These are phyloP conservation scores for Phytopythium cucurbitacearum DNA, from an alignment of 352 stramenopile genomes.

Conservation along the genomic window DNA sequence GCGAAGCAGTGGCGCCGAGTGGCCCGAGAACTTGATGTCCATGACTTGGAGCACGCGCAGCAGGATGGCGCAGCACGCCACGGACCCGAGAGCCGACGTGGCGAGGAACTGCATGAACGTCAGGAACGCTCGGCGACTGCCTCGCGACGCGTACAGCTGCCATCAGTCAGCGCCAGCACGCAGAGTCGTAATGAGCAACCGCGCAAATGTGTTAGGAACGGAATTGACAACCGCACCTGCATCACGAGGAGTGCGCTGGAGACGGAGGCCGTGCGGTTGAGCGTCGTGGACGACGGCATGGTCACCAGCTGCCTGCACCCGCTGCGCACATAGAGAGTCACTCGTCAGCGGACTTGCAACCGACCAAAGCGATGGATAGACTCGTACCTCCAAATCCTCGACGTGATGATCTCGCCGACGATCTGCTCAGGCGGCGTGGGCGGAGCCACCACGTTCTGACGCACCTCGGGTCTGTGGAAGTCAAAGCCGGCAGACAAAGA, in stretches of 20 bases:
- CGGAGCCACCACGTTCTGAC: constrained; percentile 15
- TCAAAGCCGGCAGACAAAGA: constrained; percentile 56
- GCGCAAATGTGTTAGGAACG: background rate
- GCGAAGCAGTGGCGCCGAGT: constrained; percentile 25
- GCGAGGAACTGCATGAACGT: constrained; percentile 53
- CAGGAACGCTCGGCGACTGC: constrained; percentile 55
- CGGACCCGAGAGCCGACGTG: constrained; percentile 56
- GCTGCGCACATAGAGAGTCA: constrained; percentile 8
- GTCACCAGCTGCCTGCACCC: constrained; percentile 57
- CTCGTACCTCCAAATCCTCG: constrained; percentile 41
- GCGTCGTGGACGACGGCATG: constrained; percentile 43
- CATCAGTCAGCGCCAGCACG: background rate
- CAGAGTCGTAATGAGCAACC: background rate
- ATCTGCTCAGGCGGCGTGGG: constrained; percentile 37
- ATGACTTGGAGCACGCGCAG: constrained; percentile 49
- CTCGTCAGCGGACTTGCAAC: too few species aligned
- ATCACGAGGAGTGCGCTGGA: constrained; percentile 70
- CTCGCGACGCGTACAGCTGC: constrained; percentile 62
- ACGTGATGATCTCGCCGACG: constrained; percentile 61
- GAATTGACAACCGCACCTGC: constrained; percentile 22
- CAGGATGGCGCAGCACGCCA: constrained; percentile 54
- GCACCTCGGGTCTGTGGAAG: constrained; percentile 44
- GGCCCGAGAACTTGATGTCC: constrained; percentile 23
- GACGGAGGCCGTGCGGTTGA: constrained; percentile 65
- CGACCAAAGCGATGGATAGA: constrained; percentile 3